A percentile compares a stretch with the other conserved stretches of the same genome.
phyloP scores from a whole-genome alignment of 495 filamentous ascomycete genomes.

The Thermochaetoides thermophila region DNA sequence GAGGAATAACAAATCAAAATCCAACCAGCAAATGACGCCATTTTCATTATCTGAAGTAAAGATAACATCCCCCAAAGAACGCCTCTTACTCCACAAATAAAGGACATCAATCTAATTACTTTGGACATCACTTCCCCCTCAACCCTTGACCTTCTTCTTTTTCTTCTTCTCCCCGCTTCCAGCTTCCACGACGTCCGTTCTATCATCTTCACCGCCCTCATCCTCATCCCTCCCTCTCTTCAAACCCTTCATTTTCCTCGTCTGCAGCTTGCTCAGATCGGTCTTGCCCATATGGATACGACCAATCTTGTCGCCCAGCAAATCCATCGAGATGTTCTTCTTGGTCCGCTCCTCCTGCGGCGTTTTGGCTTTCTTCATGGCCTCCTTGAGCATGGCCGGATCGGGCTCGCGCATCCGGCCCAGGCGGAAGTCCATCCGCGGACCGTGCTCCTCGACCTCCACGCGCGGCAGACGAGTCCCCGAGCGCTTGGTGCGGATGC shows the following conservation, averaged over 20 bases:
- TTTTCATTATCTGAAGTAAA: conserved; percentile 3
- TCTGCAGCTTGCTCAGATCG: conserved; percentile 77
- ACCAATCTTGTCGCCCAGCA: conserved; percentile 90
- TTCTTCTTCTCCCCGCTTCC: conserved; percentile 3
- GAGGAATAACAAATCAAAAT: too few relatives aligned
- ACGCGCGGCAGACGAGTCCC: conserved; percentile 78
- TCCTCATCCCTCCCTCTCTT: conserved; percentile 51
- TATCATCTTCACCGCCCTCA: conserved; percentile 8
- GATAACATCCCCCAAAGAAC: conserved; percentile 6
- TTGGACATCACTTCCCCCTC: not conserved
- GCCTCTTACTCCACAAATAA: conserved; percentile 4
- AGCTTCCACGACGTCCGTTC: conserved; percentile 4
- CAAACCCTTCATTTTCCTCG: conserved; percentile 97
- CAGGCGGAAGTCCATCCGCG: conserved; percentile 83
- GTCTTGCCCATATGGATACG: conserved; percentile 85
- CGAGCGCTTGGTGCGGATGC: conserved; percentile 68
- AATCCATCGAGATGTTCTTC: conserved; percentile 89
- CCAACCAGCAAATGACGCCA: conserved; percentile 5
- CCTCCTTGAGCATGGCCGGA: conserved; percentile 67
- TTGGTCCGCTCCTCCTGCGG: conserved; percentile 58
- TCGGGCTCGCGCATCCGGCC: conserved; percentile 70
- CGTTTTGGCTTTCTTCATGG: conserved; percentile 65
- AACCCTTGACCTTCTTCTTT: conserved; percentile 12
- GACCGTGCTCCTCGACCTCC: conserved; percentile 89
- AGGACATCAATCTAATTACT: not conserved